Percentiles rank a stretch among this genome's conserved stretches.
These are phyloP conservation scores for Selenicereus undatus DNA, from an alignment of 148 eudicot species.

Conservation along the genomic window DNA sequence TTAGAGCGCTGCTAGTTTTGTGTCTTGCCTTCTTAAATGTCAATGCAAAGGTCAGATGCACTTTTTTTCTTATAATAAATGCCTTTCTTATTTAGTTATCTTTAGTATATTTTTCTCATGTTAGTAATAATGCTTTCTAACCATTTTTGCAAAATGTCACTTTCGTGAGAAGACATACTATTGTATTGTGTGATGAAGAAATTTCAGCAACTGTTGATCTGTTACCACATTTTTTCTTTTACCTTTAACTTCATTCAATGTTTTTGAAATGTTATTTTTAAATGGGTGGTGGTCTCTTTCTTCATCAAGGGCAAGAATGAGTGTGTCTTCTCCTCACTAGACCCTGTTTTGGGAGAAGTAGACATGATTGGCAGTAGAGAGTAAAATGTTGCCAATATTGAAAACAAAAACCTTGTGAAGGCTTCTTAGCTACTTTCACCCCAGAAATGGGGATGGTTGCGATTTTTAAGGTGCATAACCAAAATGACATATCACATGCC, in stretches of 20 bases:
- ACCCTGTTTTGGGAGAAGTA: background rate
- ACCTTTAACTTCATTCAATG: background rate
- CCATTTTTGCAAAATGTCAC: background rate
- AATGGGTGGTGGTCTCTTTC: background rate
- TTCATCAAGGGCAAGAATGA: too few relatives aligned
- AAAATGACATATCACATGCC: background rate
- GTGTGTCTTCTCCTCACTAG: background rate
- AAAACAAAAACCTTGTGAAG: background rate
- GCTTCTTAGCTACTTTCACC: background rate
- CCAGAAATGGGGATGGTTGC: background rate
- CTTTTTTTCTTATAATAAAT: background rate
- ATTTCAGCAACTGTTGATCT: too few relatives aligned
- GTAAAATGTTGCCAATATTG: background rate
- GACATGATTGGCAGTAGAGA: background rate
- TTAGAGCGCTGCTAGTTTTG: conserved; percentile 72
- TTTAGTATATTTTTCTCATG: background rate
- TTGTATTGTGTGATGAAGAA: too few relatives aligned
- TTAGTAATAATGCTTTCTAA: background rate
- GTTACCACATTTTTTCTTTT: too few relatives aligned
- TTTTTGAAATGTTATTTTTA: background rate
- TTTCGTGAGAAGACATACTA: too few relatives aligned
- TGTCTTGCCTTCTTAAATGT: conserved; percentile 53
- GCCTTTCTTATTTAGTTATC: background rate
- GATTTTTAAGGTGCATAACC: background rate
- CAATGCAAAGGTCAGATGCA: conserved; percentile 54